phyloP scores from a whole-genome alignment of 768 basidiomycete species.

The Coprinopsis marcescibilis region DNA sequence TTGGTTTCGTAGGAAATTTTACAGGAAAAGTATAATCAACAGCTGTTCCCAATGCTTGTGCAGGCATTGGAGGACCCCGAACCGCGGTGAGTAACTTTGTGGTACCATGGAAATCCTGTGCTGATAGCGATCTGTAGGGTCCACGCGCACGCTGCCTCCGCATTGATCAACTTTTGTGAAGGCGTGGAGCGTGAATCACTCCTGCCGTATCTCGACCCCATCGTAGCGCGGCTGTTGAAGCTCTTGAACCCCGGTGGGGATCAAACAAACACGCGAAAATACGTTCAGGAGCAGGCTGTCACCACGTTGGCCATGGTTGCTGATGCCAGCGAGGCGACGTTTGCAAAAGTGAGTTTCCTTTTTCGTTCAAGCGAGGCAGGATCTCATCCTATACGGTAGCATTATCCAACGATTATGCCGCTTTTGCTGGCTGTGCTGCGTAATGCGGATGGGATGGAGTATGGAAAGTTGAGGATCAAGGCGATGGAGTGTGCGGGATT shows the following conservation, averaged over 20 bases:
- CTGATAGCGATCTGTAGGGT: too few relatives aligned
- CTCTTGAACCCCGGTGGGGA: constrained; percentile 53
- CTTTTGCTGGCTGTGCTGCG: constrained; percentile 69
- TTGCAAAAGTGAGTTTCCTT: constrained; percentile 51
- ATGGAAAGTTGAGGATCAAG: constrained; percentile 66
- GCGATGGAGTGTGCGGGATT: constrained; percentile 91
- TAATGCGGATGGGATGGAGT: constrained; percentile 62
- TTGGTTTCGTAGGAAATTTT: constrained; percentile 53
- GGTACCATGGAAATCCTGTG: background rate
- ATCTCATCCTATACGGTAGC: constrained; percentile 35
- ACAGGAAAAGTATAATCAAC: constrained; percentile 63
- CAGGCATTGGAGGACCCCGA: constrained; percentile 72
- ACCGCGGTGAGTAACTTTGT: constrained; percentile 42
- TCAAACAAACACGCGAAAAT: constrained; percentile 40
- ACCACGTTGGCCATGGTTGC: constrained; percentile 89
- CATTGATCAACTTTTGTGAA: constrained; percentile 88
- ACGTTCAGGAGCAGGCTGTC: constrained; percentile 85
- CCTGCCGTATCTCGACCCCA: constrained; percentile 71
- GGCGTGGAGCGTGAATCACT: constrained; percentile 72
- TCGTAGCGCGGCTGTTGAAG: constrained; percentile 67
- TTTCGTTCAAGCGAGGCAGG: background rate
- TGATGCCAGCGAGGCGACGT: constrained; percentile 74
- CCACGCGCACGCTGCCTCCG: constrained; percentile 81
- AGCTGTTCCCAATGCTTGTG: constrained; percentile 66
- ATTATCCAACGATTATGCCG: constrained; percentile 78